These are phyloP conservation scores for Oryza brachyantha DNA, from an alignment of 176 grass and related monocot genomes.

Conservation along the genomic window DNA sequence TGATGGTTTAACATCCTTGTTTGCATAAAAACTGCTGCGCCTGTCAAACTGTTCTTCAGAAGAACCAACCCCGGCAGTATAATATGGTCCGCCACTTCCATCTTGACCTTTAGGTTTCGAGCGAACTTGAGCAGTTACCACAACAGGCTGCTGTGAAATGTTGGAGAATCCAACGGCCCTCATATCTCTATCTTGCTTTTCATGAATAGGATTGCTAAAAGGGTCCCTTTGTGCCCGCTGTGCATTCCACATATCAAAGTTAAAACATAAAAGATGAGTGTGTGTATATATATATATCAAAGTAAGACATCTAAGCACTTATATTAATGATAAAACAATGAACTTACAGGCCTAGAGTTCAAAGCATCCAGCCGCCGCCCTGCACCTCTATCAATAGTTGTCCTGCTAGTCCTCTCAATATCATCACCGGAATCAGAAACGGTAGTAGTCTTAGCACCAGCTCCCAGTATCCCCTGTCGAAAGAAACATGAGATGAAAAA, in stretches of 20 bases:
- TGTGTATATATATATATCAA: not conserved
- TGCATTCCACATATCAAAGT: slow-evolving; percentile 26
- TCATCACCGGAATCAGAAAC: slow-evolving; percentile 37
- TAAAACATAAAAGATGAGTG: slow-evolving; percentile 16
- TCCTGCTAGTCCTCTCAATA: slow-evolving; percentile 43
- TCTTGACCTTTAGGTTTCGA: slow-evolving; percentile 55
- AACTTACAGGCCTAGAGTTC: slow-evolving; percentile 57
- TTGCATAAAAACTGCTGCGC: slow-evolving; percentile 45
- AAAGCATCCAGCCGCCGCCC: slow-evolving; percentile 39
- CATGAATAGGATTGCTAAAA: slow-evolving; percentile 46
- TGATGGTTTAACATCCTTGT: slow-evolving; percentile 37
- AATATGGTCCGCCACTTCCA: slow-evolving; percentile 37
- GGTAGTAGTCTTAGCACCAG: slow-evolving; percentile 35
- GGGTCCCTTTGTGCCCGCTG: slow-evolving; percentile 47
- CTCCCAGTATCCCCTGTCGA: slow-evolving; percentile 46
- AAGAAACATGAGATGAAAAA: slow-evolving; percentile 31
- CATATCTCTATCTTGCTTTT: slow-evolving; percentile 45
- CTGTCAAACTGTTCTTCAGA: slow-evolving; percentile 44
- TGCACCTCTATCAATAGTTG: slow-evolving; percentile 35
- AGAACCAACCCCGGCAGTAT: slow-evolving; percentile 31
- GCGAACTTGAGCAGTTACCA: slow-evolving; percentile 40
- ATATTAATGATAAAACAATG: slow-evolving; percentile 5
- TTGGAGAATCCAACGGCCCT: slow-evolving; percentile 48
- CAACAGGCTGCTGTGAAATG: slow-evolving; percentile 37
- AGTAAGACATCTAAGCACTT: not conserved